Percentiles rank a stretch among this genome's conserved stretches.
Conservation (phyloP, 169 alveolate genomes). For the Neospora caninum region DNA sequence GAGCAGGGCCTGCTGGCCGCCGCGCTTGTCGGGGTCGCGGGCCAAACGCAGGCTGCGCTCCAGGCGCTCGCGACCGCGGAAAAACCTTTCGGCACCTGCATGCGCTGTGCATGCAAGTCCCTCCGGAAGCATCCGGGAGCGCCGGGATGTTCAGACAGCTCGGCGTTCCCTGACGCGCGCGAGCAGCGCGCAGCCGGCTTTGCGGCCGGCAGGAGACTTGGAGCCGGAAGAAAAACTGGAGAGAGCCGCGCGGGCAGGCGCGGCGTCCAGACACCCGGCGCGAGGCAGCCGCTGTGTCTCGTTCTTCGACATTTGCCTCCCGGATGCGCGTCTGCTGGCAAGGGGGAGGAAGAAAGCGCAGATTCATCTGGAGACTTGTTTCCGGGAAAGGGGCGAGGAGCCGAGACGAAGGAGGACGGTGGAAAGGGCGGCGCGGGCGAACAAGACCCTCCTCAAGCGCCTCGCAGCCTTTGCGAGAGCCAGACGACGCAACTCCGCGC, state of each 20-base stretch:
- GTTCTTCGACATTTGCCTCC: background rate
- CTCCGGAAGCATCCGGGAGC: too few species aligned
- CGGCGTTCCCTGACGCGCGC: too few species aligned
- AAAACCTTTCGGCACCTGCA: background rate
- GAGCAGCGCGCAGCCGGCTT: too few species aligned
- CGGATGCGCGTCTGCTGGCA: background rate
- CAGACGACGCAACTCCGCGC: background rate
- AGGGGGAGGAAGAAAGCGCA: background rate
- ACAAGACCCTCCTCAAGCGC: background rate
- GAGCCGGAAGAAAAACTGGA: too few species aligned
- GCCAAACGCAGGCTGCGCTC: background rate
- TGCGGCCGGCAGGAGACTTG: too few species aligned
- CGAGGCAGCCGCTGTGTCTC: background rate
- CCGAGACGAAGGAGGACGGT: background rate
- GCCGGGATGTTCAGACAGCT: too few species aligned
- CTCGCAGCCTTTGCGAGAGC: background rate
- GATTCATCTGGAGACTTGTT: background rate
- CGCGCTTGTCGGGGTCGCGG: slow-evolving; percentile 13
- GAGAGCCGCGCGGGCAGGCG: background rate
- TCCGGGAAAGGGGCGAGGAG: background rate
- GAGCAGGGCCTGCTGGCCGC: slow-evolving; percentile 6
- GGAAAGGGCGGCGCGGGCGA: background rate
- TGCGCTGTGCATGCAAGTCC: background rate
- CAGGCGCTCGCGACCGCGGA: background rate
- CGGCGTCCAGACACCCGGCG: background rate